A percentile compares a stretch with the other conserved stretches of the same genome.
Evolutionary conservation across 768 basidiomycete species (phyloP).

Genomic region (Suillus tomentosus): DNA sequence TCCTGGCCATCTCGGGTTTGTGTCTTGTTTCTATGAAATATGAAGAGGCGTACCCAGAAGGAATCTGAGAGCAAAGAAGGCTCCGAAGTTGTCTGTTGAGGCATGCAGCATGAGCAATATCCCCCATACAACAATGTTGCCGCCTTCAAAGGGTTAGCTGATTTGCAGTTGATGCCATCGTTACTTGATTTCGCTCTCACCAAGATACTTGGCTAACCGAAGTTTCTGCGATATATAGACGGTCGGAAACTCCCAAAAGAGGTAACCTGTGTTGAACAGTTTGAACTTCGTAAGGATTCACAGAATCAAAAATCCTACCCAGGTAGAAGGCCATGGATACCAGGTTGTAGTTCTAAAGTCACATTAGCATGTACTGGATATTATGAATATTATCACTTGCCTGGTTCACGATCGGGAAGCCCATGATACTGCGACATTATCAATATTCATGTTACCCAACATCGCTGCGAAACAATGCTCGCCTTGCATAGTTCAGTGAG

Average conservation of each 20-base stretch:
- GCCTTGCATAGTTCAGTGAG: slow-evolving; percentile 71
- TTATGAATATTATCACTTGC: slow-evolving; percentile 28
- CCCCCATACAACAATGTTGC: slow-evolving; percentile 64
- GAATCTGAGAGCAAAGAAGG: slow-evolving; percentile 64
- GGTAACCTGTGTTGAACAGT: slow-evolving; percentile 41
- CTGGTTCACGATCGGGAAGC: slow-evolving; percentile 63
- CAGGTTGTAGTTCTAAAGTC: slow-evolving; percentile 57
- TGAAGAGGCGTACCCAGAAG: slow-evolving; percentile 47
- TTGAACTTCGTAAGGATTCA: neutral
- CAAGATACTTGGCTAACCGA: slow-evolving; percentile 62
- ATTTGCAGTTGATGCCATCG: neutral
- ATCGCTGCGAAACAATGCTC: slow-evolving; percentile 9
- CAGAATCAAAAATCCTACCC: slow-evolving; percentile 34
- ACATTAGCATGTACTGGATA: slow-evolving; percentile 6
- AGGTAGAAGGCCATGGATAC: slow-evolving; percentile 66
- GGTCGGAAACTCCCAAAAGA: slow-evolving; percentile 67
- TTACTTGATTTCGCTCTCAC: slow-evolving; percentile 28
- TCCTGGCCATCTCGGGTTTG: slow-evolving; percentile 36
- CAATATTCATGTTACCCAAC: slow-evolving; percentile 1
- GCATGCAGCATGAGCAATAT: slow-evolving; percentile 61
- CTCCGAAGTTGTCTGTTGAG: slow-evolving; percentile 54
- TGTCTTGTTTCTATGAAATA: neutral
- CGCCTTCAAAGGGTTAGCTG: slow-evolving; percentile 34
- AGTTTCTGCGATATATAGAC: slow-evolving; percentile 66
- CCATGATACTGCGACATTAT: slow-evolving; percentile 53